phyloP scores from a whole-genome alignment of 345 rosid genomes.

The Viola odorata region DNA sequence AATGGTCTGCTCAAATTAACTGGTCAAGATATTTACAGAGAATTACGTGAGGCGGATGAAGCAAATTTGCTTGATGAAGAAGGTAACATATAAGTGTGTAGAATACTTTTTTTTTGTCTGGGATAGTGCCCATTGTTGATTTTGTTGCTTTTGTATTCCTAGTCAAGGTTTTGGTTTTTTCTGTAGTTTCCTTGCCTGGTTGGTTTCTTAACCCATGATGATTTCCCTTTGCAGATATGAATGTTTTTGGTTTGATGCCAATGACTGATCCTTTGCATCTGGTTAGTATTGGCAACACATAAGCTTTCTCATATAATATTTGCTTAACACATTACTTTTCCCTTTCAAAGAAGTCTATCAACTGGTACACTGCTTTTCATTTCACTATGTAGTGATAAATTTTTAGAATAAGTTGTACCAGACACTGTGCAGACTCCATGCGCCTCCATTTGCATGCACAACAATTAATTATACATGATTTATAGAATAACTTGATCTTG shows the following conservation, averaged over 20 bases:
- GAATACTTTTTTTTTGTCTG: neutral
- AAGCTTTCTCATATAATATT: neutral
- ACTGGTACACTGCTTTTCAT: too few species aligned
- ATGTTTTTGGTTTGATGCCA: conserved; percentile 57
- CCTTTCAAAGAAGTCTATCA: too few species aligned
- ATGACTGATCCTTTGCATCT: conserved; percentile 53
- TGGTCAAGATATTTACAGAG: conserved; percentile 34
- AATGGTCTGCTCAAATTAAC: conserved; percentile 34
- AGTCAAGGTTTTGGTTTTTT: neutral
- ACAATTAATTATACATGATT: too few species aligned
- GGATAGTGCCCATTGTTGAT: neutral
- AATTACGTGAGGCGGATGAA: conserved; percentile 48
- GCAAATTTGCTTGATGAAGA: conserved; percentile 64
- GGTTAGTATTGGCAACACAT: conserved; percentile 33
- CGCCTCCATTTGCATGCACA: neutral
- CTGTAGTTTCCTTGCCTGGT: conserved; percentile 8
- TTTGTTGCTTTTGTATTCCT: conserved; percentile 6
- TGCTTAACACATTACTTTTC: neutral
- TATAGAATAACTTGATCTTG: too few species aligned
- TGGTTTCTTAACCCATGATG: conserved; percentile 1
- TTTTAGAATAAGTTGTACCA: neutral
- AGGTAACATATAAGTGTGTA: conserved; percentile 28
- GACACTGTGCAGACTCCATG: neutral
- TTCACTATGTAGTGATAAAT: neutral
- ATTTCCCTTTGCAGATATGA: conserved; percentile 47